These are phyloP conservation scores for Triangularia setosa DNA, from an alignment of 2,329 filamentous ascomycete genomes.

Conservation along the genomic window DNA sequence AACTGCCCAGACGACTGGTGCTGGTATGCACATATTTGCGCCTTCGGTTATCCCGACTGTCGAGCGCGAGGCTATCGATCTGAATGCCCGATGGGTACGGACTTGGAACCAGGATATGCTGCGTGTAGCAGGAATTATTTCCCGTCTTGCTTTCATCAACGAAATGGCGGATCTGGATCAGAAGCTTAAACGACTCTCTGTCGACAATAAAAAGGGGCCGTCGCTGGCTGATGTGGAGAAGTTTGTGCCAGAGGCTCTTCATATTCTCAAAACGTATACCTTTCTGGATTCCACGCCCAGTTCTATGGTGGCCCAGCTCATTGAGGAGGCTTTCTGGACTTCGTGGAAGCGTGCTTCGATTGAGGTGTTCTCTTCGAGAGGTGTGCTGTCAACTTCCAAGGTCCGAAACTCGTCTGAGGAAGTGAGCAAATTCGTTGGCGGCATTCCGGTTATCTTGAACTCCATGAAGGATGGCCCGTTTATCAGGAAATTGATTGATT, in stretches of 20 bases:
- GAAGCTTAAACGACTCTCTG: conserved; percentile 46
- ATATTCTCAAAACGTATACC: conserved; percentile 82
- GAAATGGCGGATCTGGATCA: conserved; percentile 76
- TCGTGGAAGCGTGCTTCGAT: conserved; percentile 78
- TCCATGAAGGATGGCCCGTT: conserved; percentile 71
- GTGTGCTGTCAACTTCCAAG: conserved; percentile 77
- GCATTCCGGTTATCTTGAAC: conserved; percentile 80
- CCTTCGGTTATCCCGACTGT: conserved; percentile 96
- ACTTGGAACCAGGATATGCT: conserved; percentile 96
- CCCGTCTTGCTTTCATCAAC: conserved; percentile 79
- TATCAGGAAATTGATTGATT: conserved; percentile 74
- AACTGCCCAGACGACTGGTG: conserved; percentile 92
- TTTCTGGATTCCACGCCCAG: conserved; percentile 90
- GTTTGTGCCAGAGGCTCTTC: conserved; percentile 73
- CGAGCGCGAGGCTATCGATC: conserved; percentile 91
- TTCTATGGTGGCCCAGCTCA: conserved; percentile 73
- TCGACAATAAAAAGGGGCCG: conserved; percentile 43
- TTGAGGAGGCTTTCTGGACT: conserved; percentile 96
- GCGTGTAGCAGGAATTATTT: conserved; percentile 83
- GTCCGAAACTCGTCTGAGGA: conserved; percentile 72
- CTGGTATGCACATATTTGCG: conserved; percentile 89
- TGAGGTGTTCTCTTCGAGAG: conserved; percentile 82
- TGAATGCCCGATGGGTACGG: conserved; percentile 91
- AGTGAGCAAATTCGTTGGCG: conserved; percentile 70
- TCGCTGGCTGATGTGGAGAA: conserved; percentile 60